Evolutionary conservation across 768 basidiomycete genomes (phyloP), one percentile per base, ranked within the genome.

Genomic region (Pleurotus citrinopileatus): DNA sequence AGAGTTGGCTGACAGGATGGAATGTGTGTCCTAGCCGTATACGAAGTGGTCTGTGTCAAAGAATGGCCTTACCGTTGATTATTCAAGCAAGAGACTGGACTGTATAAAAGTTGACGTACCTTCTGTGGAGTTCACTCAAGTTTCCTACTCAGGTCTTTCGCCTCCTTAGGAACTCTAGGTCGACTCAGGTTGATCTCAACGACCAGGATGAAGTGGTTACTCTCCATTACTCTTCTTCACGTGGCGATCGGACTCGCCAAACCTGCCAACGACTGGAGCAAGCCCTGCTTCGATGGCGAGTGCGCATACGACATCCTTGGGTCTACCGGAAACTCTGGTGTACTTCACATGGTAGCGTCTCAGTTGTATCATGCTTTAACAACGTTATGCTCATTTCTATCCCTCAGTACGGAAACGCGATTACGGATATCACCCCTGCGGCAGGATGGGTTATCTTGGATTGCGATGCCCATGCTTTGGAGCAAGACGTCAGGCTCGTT

Each of bases 381-480:
- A 5, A 6, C 17, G 10, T 25, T n/a, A 10, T 36, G 3, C 17
- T 5, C 8, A 28, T 12, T 15, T 9, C 7, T 15, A 28, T 3
- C 22, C 8, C 5, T 2, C 23, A 51, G 48, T 63, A 56, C 59
- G 60, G 59, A 0, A 46, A 53, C 10, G 59, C 62, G 3, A 63
- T 65, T 17, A 59, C 64, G 10, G 52, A 64, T 42, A 58, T 64
- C 6, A 63, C 63, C 6, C 52, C 60, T 15, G 72, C 71, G 12
- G 72, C 71, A 9, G 72, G 72, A 22, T 75, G 73, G 73, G 58
- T 59, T 10, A 70, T 75, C 42, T 57, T 71, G 37, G 65, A 66
- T 53, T 75, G 73, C 53, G 61, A 67, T 46, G 46, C 70, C 2
- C 61, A 59, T 48, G 56, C 57, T 5, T 45, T 60, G 1, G 55